Percentiles rank a stretch among this genome's conserved stretches.
These are phyloP conservation scores for Scorias spongiosa DNA, from an alignment of 2,329 filamentous ascomycete species.

Conservation along the genomic window DNA sequence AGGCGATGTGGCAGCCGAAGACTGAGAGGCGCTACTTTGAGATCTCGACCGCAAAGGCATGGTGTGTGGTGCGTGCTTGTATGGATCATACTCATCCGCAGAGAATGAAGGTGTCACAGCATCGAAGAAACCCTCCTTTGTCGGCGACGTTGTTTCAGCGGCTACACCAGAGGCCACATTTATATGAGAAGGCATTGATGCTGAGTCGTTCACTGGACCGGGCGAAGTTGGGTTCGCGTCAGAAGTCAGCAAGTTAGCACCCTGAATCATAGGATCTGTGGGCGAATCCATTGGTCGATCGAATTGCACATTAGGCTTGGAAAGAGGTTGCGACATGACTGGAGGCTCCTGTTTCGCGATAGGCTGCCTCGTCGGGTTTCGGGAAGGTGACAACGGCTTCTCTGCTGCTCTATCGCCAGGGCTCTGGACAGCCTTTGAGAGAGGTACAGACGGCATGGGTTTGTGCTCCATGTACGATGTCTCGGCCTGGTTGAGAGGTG, in stretches of 20 bases:
- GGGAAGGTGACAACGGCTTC: conserved; percentile 9
- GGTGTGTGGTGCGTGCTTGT: conserved; percentile 4
- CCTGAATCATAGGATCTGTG: conserved; percentile 16
- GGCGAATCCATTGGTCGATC: conserved; percentile 16
- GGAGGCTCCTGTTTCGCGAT: neutral
- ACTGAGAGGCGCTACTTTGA: conserved; percentile 4
- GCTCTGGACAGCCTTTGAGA: conserved; percentile 12
- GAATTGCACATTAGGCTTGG: neutral
- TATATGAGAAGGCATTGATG: neutral
- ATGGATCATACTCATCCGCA: conserved; percentile 6
- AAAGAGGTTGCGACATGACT: neutral
- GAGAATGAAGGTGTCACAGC: neutral
- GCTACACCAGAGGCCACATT: no score
- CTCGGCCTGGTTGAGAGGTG: conserved; percentile 6
- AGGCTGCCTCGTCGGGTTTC: conserved; percentile 7
- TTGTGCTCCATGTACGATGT: conserved; percentile 11
- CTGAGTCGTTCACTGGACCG: neutral
- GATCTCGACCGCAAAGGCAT: conserved; percentile 2
- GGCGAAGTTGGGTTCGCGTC: neutral
- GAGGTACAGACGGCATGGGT: conserved; percentile 9
- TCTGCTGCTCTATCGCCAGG: conserved; percentile 14
- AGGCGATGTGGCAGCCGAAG: neutral
- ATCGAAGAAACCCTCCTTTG: neutral
- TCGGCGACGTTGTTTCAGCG: neutral
- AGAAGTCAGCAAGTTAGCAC: neutral